Conservation (phyloP, 2,329 filamentous ascomycete species). For the Penicillium sp. region DNA sequence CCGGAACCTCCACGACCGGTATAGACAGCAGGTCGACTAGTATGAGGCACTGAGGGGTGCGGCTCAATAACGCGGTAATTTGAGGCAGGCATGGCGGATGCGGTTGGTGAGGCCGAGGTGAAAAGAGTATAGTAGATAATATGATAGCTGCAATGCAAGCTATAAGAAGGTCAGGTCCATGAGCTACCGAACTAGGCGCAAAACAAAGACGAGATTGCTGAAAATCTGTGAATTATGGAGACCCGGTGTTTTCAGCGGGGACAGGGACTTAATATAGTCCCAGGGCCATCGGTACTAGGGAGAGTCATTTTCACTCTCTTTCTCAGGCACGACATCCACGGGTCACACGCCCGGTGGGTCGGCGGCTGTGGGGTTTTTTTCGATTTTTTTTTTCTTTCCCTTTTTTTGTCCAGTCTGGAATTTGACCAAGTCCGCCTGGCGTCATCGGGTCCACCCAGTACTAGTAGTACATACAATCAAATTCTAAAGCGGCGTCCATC, state of each 20-base stretch:
- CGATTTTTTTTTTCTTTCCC: slow-evolving; percentile 8
- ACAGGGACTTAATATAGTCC: slow-evolving; percentile 22
- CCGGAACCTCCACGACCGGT: slow-evolving; percentile 63
- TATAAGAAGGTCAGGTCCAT: slow-evolving; percentile 18
- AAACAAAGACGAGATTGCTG: not conserved
- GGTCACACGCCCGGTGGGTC: slow-evolving; percentile 25
- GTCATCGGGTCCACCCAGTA: slow-evolving; percentile 15
- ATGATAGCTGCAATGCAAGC: slow-evolving; percentile 15
- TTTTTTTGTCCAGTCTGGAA: slow-evolving; percentile 7
- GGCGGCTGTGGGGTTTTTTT: slow-evolving; percentile 19
- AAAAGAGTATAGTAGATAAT: not conserved
- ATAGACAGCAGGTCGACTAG: slow-evolving; percentile 53
- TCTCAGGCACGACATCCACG: slow-evolving; percentile 26
- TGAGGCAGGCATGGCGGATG: slow-evolving; percentile 37
- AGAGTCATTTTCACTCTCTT: slow-evolving; percentile 15
- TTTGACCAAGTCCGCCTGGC: not conserved
- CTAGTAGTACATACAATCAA: too few relatives aligned
- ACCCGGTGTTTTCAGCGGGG: slow-evolving; percentile 15
- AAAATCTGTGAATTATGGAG: slow-evolving; percentile 14
- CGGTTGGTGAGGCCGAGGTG: slow-evolving; percentile 9
- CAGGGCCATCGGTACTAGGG: slow-evolving; percentile 3
- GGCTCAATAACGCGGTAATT: slow-evolving; percentile 64
- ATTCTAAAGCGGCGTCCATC: slow-evolving; percentile 11
- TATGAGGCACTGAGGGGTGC: slow-evolving; percentile 60
- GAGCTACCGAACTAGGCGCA: not conserved